These are phyloP conservation scores for Wickerhamiella siamensis DNA, from an alignment of 805 yeast species.

Conservation along the genomic window DNA sequence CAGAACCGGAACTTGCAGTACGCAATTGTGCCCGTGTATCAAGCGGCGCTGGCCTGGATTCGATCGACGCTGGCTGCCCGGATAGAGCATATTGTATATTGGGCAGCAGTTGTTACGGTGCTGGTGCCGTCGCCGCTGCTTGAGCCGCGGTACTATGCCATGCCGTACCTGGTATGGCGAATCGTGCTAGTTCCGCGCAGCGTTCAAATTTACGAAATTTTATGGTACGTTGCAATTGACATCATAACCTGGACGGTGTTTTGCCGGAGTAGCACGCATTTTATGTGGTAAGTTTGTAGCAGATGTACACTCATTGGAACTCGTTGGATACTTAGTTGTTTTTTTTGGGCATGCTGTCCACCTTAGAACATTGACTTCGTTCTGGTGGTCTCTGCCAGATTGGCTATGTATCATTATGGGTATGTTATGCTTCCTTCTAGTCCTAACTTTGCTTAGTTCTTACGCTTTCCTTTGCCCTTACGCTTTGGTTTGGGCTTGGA, in stretches of 20 bases:
- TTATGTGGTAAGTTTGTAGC: conserved; percentile 87
- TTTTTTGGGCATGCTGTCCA: too few species aligned
- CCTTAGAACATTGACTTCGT: too few species aligned
- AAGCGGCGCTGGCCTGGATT: conserved; percentile 33
- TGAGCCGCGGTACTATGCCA: conserved; percentile 84
- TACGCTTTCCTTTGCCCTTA: too few species aligned
- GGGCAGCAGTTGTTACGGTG: conserved; percentile 41
- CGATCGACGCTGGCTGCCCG: conserved; percentile 19
- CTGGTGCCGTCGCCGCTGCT: conserved; percentile 82
- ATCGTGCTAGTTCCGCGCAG: conserved; percentile 29
- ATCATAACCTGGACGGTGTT: conserved; percentile 41
- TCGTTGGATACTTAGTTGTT: too few species aligned
- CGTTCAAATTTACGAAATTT: conserved; percentile 35
- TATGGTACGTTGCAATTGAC: conserved; percentile 49
- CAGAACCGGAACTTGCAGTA: conserved; percentile 26
- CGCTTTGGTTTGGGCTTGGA: too few species aligned
- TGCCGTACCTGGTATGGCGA: conserved; percentile 70
- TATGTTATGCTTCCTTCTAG: too few species aligned
- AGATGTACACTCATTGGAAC: too few species aligned
- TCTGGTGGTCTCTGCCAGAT: too few species aligned
- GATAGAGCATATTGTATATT: conserved; percentile 27
- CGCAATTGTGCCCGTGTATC: conserved; percentile 54
- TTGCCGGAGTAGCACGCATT: conserved; percentile 49
- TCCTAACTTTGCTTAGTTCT: too few species aligned
- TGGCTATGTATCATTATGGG: too few species aligned